Base-by-base conservation (phyloP, 2,329 filamentous ascomycete species). In the Colletotrichum limetticola region DNA sequence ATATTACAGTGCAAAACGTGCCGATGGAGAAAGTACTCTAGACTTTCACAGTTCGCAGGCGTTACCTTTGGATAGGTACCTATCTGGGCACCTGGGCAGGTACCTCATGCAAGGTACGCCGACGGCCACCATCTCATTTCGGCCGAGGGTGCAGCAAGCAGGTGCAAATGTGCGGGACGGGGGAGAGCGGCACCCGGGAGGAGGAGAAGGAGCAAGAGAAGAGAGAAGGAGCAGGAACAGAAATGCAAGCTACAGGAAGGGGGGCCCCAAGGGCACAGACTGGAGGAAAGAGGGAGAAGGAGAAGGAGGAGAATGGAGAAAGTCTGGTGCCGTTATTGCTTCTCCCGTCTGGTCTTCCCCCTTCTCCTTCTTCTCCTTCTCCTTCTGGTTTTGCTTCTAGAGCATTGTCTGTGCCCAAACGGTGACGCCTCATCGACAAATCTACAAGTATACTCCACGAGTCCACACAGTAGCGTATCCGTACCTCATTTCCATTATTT, bases 21-120 rank as follows among this genome's bases (percentile, higher is more conserved):
- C 19, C 14, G 5, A 35, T 24, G 8, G 37, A 14, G 14, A 11
- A 42, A 24, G 63, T 64, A 52, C 19, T n/a, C 16, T 32, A 14
- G 24, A 55, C 61, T 35, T 37, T 35, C 35, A 28, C 61, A 64
- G 32, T 46, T 32, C 59, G 11, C n/a, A 4, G 42, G 19, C 16
- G 16, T 28, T 55, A 11, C 11, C 32, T 35, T 32, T 32, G 30
- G 9, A 3, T 11, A 32, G 28, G 66, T 35, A 16, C 35, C 49
- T 46, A 32, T 4, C 32, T 32, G 32, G 32, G 32, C 32, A 35
- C 11, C 32, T 35, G 32, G 32, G 32, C 32, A 63, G 56, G 22
- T 30, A 57, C 46, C 60, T 32, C 28, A 58, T 63, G 67, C 66
- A 63, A 68, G 59, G 58, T 42, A 68, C 66, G 32, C 28, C 46